Evolutionary conservation across 1,284 basidiomycete species (phyloP).

Genomic region (Clitocybe nebularis): DNA sequence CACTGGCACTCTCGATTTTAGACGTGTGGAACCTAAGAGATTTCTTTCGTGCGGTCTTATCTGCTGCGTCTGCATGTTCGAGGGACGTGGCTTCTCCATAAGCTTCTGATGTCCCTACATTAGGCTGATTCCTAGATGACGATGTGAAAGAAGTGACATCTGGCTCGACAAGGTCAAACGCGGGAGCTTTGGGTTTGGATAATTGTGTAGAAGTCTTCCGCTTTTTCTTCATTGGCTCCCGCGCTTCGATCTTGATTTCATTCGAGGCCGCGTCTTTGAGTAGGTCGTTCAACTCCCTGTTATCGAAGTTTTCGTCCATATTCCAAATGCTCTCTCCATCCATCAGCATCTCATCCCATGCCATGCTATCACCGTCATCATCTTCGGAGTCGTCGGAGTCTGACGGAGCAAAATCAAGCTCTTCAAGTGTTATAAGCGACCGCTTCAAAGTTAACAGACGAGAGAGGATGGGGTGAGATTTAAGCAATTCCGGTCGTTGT

Average conservation of each 20-base stretch:
- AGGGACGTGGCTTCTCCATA: constrained; percentile 78
- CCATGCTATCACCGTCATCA: constrained; percentile 29
- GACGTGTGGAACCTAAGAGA: constrained; percentile 86
- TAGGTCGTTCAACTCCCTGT: constrained; percentile 52
- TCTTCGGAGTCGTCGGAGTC: constrained; percentile 40
- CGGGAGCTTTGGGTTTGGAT: constrained; percentile 26
- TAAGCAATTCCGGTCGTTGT: constrained; percentile 59
- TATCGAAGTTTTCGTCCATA: constrained; percentile 37
- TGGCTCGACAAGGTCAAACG: constrained; percentile 75
- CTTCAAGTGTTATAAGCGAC: constrained; percentile 78
- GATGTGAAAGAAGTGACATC: constrained; percentile 47
- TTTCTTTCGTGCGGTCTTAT: constrained; percentile 78
- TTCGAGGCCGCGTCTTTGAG: constrained; percentile 45
- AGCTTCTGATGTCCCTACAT: constrained; percentile 40
- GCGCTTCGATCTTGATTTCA: constrained; percentile 18
- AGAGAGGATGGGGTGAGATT: constrained; percentile 74
- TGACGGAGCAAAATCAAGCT: constrained; percentile 66
- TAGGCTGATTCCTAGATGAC: constrained; percentile 22
- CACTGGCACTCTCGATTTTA: constrained; percentile 72
- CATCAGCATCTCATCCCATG: constrained; percentile 28
- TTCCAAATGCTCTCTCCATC: constrained; percentile 33
- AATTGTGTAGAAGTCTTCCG: constrained; percentile 17
- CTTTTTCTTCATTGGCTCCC: constrained; percentile 22
- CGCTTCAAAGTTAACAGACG: constrained; percentile 87
- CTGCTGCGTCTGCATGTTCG: constrained; percentile 66